These are phyloP conservation scores for Meripilus lineatus DNA, from an alignment of 1,284 basidiomycete species.

Conservation along the genomic window DNA sequence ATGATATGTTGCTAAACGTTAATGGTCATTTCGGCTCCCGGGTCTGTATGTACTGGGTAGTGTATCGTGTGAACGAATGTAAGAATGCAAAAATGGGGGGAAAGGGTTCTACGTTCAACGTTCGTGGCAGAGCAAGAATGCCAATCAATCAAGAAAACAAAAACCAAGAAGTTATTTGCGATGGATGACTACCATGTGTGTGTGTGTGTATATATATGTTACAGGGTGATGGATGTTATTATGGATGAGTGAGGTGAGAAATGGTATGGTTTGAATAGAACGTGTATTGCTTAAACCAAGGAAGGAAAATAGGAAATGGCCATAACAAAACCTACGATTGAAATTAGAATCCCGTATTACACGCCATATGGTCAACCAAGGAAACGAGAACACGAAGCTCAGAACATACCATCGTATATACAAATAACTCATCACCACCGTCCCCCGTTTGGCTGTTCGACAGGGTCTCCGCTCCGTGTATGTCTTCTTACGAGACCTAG, in stretches of 20 bases:
- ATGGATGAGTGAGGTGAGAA: background rate
- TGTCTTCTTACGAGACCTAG: too few species aligned
- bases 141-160: background rate
- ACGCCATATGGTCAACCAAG: background rate
- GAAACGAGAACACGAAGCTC: too few species aligned
- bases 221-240: too few species aligned
- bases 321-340: background rate
- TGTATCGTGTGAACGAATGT: background rate
- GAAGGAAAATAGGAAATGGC: background rate
- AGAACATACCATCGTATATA: too few species aligned
- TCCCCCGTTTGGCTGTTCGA: too few species aligned
- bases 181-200: constrained; percentile 1
- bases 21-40: background rate
- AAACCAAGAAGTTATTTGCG: too few species aligned
- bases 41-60: background rate
- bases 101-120: too few species aligned
- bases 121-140: too few species aligned
- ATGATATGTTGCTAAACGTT: background rate
- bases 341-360: background rate
- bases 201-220: too few species aligned
- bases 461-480: too few species aligned
- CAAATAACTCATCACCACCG: too few species aligned
- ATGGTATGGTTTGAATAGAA: background rate
- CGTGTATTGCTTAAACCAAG: background rate
- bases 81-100: background rate